Conservation (phyloP, 1,284 basidiomycete species). For the Marasmius oreades region DNA sequence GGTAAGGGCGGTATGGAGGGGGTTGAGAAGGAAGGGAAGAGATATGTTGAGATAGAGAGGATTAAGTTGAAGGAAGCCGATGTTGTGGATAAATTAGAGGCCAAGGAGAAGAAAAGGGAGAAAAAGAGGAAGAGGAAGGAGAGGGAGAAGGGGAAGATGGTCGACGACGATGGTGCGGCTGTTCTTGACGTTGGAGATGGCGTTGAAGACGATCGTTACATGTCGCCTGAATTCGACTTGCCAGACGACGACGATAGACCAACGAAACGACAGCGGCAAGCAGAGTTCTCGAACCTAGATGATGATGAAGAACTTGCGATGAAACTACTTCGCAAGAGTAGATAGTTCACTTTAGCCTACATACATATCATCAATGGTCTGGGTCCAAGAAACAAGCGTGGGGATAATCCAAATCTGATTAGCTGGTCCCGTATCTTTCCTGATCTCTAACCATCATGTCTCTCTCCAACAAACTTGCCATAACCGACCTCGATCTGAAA, state of each 20-base stretch:
- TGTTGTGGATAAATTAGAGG: conserved; percentile 76
- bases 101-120: conserved; percentile 83
- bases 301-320: conserved; percentile 1
- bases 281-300: neutral
- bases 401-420: neutral
- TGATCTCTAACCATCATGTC: conserved; percentile 66
- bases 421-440: conserved; percentile 2
- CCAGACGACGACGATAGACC: conserved; percentile 35
- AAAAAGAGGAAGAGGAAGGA: conserved; percentile 88
- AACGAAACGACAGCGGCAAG: conserved; percentile 28
- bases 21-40: conserved; percentile 62
- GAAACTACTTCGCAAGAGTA: neutral
- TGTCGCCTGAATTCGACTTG: conserved; percentile 70
- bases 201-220: conserved; percentile 61
- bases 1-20: conserved; percentile 54
- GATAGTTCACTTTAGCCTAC: too few relatives aligned
- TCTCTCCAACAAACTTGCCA: conserved; percentile 90
- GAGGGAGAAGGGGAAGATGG: conserved; percentile 62
- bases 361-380: too few relatives aligned
- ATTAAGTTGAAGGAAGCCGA: conserved; percentile 71
- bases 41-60: conserved; percentile 73
- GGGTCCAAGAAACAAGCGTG: neutral
- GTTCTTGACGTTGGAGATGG: conserved; percentile 30
- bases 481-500: conserved; percentile 89
- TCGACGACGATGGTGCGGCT: conserved; percentile 20